A percentile compares a stretch with the other conserved stretches of the same genome.
Conservation (phyloP, 768 basidiomycete genomes). For the Tricholoma matsutake region DNA sequence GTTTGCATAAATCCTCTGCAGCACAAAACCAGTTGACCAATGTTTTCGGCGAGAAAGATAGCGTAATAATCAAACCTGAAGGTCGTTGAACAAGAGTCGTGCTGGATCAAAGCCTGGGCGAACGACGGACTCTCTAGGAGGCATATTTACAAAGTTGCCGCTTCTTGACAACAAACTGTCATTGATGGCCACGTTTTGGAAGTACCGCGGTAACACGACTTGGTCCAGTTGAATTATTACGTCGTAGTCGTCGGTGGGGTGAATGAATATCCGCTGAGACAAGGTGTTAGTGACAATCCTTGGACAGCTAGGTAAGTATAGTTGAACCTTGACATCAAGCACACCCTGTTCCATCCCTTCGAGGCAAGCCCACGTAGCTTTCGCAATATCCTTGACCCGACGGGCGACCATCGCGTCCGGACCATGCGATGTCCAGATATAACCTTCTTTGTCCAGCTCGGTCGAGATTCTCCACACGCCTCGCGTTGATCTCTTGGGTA, state of each 20-base stretch:
- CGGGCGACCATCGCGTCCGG: constrained; percentile 73
- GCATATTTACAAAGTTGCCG: constrained; percentile 47
- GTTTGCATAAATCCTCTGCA: constrained; percentile 67
- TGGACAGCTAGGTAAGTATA: not conserved
- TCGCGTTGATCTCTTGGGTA: constrained; percentile 20
- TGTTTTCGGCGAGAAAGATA: not conserved
- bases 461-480: constrained; percentile 80
- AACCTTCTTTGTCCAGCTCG: constrained; percentile 69
- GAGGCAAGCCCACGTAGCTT: constrained; percentile 59
- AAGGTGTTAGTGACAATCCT: constrained; percentile 1
- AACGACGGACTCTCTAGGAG: constrained; percentile 24
- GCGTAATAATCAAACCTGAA: constrained; percentile 54
- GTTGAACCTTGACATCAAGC: constrained; percentile 57
- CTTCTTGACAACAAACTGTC: constrained; percentile 39
- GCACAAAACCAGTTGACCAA: not conserved
- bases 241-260: constrained; percentile 84
- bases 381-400: constrained; percentile 69
- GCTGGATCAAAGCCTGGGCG: constrained; percentile 84
- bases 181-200: constrained; percentile 64
- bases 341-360: constrained; percentile 50
- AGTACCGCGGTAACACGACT: constrained; percentile 61
- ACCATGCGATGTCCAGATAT: constrained; percentile 68
- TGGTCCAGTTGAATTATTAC: constrained; percentile 76
- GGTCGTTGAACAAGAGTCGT: constrained; percentile 58
- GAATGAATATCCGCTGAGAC: constrained; percentile 74